Base-by-base conservation (phyloP, 495 filamentous ascomycete genomes). In the Aspergillus campestris region DNA sequence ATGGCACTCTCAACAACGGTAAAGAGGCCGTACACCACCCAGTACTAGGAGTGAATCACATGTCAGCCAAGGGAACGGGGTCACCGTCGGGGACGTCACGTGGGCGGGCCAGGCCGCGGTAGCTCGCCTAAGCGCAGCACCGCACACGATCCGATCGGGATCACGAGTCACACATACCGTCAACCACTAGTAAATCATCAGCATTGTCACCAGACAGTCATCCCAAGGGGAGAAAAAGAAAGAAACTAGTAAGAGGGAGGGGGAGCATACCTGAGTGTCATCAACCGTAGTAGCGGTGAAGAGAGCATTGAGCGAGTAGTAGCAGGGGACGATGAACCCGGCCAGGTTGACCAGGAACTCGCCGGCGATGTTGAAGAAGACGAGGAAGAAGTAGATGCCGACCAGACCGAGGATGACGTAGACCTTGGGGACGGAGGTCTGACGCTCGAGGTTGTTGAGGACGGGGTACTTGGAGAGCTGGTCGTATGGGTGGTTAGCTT, bases 281-380 rank as follows among this genome's bases (percentile, higher is more conserved):
- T 99, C 94, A 35, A 74, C 57, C 63, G 87, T 95, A 59, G 69
- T 70, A 24, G 80, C 56, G 46, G 81, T 89, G 72, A 97, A 97
- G 46, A 99, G 71, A 14, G 92, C 91, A 50, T 83, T 76, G 34
- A 99, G 73, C 31, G 90, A 95, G 66, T 95, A 99, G 75, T 99
- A 99, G 46, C 83, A 90, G 38, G 92, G 92, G 49, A 99, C 75
- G 40, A 90, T 64, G 62, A 97, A 99, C 42, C 92, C 92, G 42
- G 94, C 94, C 51, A 94, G 72, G 72, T 99, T 99, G 62, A 94
- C 92, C 51, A 99, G 80, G 65, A 97, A 85, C 65, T 92, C 87
- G 59, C 92, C 91, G 49, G 88, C 92, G 55, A 96, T 90, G 79
- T 99, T 99, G 78, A 99, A 94, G 77, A 97, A 84, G 70, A 97